phyloP scores from a whole-genome alignment of 2,329 filamentous ascomycete genomes.

The Acrodontium crateriforme region DNA sequence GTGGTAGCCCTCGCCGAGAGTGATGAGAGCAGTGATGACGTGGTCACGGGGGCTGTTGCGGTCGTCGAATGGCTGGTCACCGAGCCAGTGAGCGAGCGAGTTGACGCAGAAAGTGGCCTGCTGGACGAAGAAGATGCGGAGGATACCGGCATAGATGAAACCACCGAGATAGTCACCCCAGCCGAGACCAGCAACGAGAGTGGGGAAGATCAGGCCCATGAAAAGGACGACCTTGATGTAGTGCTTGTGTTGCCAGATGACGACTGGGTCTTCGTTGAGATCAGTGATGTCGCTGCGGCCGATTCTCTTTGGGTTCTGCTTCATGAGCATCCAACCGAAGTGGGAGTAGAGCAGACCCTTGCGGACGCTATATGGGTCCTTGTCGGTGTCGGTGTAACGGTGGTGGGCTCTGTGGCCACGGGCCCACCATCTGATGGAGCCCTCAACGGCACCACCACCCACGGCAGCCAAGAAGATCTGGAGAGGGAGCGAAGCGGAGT shows the following conservation, averaged over 20 bases:
- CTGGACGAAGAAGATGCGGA: slow-evolving; percentile 80
- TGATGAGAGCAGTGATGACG: slow-evolving; percentile 71
- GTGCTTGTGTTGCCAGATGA: slow-evolving; percentile 78
- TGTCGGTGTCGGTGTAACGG: slow-evolving; percentile 83
- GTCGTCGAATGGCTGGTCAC: slow-evolving; percentile 85
- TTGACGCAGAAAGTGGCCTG: slow-evolving; percentile 91
- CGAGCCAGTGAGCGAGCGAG: slow-evolving; percentile 79
- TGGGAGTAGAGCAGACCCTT: slow-evolving; percentile 77
- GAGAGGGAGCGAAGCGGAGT: slow-evolving; percentile 62
- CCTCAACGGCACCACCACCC: slow-evolving; percentile 71
- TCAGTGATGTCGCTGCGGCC: slow-evolving; percentile 81
- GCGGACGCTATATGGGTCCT: slow-evolving; percentile 81
- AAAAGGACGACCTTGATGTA: slow-evolving; percentile 66
- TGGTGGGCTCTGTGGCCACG: slow-evolving; percentile 78
- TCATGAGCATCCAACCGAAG: slow-evolving; percentile 85
- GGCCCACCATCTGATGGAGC: slow-evolving; percentile 81
- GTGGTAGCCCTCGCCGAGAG: slow-evolving; percentile 80
- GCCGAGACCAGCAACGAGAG: slow-evolving; percentile 58
- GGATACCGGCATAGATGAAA: slow-evolving; percentile 72
- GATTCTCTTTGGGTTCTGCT: slow-evolving; percentile 81
- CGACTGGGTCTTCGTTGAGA: slow-evolving; percentile 71
- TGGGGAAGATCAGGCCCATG: slow-evolving; percentile 67
- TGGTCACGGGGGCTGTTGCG: slow-evolving; percentile 83
- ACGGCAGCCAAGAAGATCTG: slow-evolving; percentile 71
- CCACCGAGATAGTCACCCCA: slow-evolving; percentile 75